These are phyloP conservation scores for Eremothecium gossypii DNA, from an alignment of 1,139 yeast species.

Conservation along the genomic window DNA sequence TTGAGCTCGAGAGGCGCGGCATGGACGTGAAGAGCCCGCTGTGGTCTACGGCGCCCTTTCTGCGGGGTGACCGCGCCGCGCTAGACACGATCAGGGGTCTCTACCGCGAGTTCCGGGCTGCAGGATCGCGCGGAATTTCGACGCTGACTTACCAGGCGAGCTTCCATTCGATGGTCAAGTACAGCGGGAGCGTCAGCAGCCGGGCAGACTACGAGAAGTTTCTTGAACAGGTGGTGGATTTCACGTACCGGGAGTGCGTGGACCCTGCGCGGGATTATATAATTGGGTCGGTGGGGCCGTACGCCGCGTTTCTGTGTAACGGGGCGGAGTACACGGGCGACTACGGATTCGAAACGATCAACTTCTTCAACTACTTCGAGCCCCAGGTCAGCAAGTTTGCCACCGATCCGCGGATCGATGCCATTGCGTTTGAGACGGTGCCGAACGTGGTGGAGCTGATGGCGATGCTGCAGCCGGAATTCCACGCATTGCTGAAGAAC, in stretches of 20 bases:
- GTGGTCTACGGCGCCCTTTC: conserved; percentile 36
- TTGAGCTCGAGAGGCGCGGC: conserved; percentile 34
- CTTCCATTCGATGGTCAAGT: conserved; percentile 6
- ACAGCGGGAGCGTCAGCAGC: conserved; percentile 10
- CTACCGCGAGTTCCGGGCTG: conserved; percentile 39
- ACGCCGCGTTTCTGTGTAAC: conserved; percentile 43
- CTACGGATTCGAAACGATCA: conserved; percentile 19
- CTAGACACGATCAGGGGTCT: conserved; percentile 34
- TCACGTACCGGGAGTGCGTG: conserved; percentile 15
- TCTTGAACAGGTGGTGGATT: conserved; percentile 9
- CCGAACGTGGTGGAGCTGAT: conserved; percentile 12
- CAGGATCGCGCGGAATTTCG: conserved; percentile 48
- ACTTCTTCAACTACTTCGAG: conserved; percentile 8
- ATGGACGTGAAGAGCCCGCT: conserved; percentile 31
- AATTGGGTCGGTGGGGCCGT: conserved; percentile 60
- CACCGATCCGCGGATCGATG: conserved; percentile 8
- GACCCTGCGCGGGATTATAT: conserved; percentile 21
- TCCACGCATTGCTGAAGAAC: background rate
- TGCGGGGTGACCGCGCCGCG: conserved; percentile 31
- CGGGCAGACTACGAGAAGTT: conserved; percentile 21
- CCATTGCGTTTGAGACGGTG: conserved; percentile 13
- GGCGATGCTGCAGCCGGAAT: conserved; percentile 6
- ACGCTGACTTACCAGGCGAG: conserved; percentile 54
- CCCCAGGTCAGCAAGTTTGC: conserved; percentile 12
- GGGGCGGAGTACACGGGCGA: conserved; percentile 61